Base-by-base conservation (phyloP, 2,329 filamentous ascomycete genomes). In the Cladosporium halotolerans region DNA sequence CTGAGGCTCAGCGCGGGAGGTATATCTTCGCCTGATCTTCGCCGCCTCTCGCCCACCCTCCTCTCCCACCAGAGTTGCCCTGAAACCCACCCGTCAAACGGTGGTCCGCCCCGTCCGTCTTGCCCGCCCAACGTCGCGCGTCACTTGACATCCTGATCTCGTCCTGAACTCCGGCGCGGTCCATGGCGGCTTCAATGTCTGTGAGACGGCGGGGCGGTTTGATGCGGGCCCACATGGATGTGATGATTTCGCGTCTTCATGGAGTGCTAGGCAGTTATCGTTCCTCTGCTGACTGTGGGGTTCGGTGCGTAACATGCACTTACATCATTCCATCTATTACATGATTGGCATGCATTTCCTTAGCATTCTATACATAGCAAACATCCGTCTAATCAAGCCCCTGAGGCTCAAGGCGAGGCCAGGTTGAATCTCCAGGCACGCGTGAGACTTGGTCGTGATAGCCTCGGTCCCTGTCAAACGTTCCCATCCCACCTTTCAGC, bases 191-290 rank as follows among this genome's bases (percentile, higher is more conserved):
- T 28, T 28, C 23, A 28, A 5, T 28, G 23, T 28, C 7, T 23
- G 9, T 10, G 45, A 40, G n/a, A 39, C 18, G 19, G 18, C 13
- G 45, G 34, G 18, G 14, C 19, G 34, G 23, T 28, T 28, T 28
- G 23, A 5, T 33, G 18, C 9, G 45, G 45, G 45, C 45, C 11
- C 18, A 47, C 18, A 47, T 33, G 18, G 45, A 47, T 18, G 14
- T 31, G 18, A 28, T 28, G 23, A 28, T 28, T 28, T 28, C 23
- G 23, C 23, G 23, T 28, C 23, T 28, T n/a, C 11, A 39, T 14
- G 36, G n/a, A 50, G 47, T 50, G 47, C 47, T 36, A 50, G 47
- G 47, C 47, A 50, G 47, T 50, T 36, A 50, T 50, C 47, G 47
- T 33, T 39, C 39, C 36, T 16, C 36, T 13, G 36, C 9, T 33